A percentile compares a stretch with the other conserved stretches of the same genome.
Conservation (phyloP, 257 asterid genomes). For the Nicotiana benthamiana region DNA sequence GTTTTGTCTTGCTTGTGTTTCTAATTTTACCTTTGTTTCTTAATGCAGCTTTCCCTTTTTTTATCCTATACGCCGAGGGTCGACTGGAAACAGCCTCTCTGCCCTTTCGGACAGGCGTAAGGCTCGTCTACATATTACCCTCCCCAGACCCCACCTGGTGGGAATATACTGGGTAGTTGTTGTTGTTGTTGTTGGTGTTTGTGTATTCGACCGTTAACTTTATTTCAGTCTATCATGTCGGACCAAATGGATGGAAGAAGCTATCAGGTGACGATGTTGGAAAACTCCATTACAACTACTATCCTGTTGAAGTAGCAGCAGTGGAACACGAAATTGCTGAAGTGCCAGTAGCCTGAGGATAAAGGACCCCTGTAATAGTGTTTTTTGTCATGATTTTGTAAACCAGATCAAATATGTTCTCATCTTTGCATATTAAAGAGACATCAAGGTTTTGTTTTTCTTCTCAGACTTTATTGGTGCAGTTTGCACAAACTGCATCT, state of each 20-base stretch:
- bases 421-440: not conserved
- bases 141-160: too few species aligned
- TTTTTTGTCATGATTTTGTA: not conserved
- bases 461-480: not conserved
- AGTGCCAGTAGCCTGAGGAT: slow-evolving; percentile 33
- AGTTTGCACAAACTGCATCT: too few species aligned
- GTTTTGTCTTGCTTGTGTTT: too few species aligned
- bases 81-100: too few species aligned
- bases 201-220: slow-evolving; percentile 11
- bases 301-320: slow-evolving; percentile 55
- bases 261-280: slow-evolving; percentile 92
- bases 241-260: slow-evolving; percentile 85
- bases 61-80: too few species aligned
- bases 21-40: too few species aligned
- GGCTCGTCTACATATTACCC: too few species aligned
- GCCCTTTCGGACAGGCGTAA: too few species aligned
- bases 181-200: too few species aligned
- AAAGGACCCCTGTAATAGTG: not conserved
- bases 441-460: not conserved
- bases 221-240: slow-evolving; percentile 68
- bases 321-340: slow-evolving; percentile 87
- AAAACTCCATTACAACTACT: slow-evolving; percentile 69
- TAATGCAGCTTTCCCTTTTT: too few species aligned
- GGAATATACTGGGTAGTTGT: too few species aligned
- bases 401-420: not conserved